A percentile compares a stretch with the other conserved stretches of the same genome.
Conservation (phyloP, 306 rosid genomes). For the Abrus precatorius region DNA sequence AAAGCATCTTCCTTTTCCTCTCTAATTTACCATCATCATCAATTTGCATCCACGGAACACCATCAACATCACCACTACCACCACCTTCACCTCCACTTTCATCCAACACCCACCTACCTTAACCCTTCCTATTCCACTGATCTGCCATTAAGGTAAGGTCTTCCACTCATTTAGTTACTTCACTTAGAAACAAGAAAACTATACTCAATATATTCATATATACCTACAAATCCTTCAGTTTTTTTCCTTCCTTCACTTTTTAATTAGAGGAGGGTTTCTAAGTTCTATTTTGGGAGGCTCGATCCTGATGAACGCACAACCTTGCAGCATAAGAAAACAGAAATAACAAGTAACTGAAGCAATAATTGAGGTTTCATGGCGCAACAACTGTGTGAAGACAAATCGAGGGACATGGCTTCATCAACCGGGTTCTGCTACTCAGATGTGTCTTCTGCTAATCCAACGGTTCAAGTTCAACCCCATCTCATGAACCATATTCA, state of each 20-base stretch:
- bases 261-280: constrained; percentile 2
- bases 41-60: background rate
- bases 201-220: background rate
- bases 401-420: constrained; percentile 60
- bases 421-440: constrained; percentile 68
- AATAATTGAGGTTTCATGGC: constrained; percentile 58
- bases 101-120: background rate
- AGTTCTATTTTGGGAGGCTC: constrained; percentile 30
- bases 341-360: constrained; percentile 33
- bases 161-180: constrained; percentile 2
- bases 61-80: background rate
- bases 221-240: background rate
- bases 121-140: constrained; percentile 3
- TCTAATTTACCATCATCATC: constrained; percentile 39
- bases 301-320: constrained; percentile 6
- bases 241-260: background rate
- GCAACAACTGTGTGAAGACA: constrained; percentile 63
- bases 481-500: constrained; percentile 75
- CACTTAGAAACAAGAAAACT: constrained; percentile 20
- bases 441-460: constrained; percentile 59
- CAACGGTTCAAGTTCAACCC: constrained; percentile 51
- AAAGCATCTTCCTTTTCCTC: constrained; percentile 7
- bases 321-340: constrained; percentile 1
- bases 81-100: constrained; percentile 1
- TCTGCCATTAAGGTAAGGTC: constrained; percentile 44